Evolutionary conservation across 164 flowering plant species (phyloP).

Genomic region (Umbellularia californica): DNA sequence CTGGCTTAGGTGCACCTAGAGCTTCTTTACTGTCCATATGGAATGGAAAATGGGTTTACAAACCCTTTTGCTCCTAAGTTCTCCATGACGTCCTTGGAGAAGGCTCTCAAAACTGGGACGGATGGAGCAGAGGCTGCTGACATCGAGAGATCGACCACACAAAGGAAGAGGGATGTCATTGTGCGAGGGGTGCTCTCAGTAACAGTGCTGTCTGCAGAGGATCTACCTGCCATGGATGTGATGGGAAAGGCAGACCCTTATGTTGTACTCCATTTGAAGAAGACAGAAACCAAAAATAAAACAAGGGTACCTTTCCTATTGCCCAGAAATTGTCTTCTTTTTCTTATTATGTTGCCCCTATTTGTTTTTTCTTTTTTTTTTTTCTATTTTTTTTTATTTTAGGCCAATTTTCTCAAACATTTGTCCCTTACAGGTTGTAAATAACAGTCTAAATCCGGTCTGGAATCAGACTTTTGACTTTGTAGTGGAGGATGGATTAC

Average conservation of each 20-base stretch:
- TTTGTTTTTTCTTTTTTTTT: no score
- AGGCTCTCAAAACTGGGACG: conserved; percentile 59
- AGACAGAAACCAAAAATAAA: conserved; percentile 63
- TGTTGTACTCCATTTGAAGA: conserved; percentile 75
- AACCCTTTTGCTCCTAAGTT: conserved; percentile 64
- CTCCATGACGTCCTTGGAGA: conserved; percentile 89
- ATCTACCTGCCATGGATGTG: conserved; percentile 71
- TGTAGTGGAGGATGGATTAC: conserved; percentile 95
- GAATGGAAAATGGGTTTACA: conserved; percentile 56
- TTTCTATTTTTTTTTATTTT: no score
- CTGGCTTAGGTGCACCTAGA: conserved; percentile 82
- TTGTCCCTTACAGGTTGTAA: conserved; percentile 62
- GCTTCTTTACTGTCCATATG: conserved; percentile 75
- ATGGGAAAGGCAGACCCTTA: conserved; percentile 96
- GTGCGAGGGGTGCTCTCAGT: conserved; percentile 91
- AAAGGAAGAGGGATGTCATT: conserved; percentile 66
- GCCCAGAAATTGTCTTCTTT: conserved; percentile 3
- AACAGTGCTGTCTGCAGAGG: conserved; percentile 88
- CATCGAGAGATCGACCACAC: conserved; percentile 27
- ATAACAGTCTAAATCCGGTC: conserved; percentile 78
- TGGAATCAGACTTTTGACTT: conserved; percentile 99
- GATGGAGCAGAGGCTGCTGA: conserved; percentile 47
- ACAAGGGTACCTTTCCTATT: conserved; percentile 53
- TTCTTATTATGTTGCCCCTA: not conserved
- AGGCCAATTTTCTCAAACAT: not conserved